Evolutionary conservation across 1,284 basidiomycete genomes (phyloP).

Genomic region (Trametes hirsuta): DNA sequence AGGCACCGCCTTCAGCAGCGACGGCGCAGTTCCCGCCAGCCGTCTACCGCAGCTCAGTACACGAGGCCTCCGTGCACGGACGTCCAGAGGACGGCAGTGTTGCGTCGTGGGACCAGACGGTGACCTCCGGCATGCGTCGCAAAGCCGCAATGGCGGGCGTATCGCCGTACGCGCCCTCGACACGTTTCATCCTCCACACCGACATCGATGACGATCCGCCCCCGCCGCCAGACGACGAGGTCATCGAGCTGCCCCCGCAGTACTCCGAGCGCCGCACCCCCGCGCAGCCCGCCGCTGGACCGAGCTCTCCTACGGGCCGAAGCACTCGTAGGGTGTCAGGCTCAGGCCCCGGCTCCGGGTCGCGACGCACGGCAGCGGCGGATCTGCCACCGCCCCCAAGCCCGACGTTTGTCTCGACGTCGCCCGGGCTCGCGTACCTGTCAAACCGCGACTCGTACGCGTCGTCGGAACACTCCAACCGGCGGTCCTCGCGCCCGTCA

Average conservation of each 20-base stretch:
- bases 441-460: not conserved
- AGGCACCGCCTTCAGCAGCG: not conserved
- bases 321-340: not conserved
- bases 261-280: conserved; percentile 58
- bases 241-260: conserved; percentile 77
- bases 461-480: not conserved
- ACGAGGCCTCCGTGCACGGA: conserved; percentile 6
- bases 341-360: not conserved
- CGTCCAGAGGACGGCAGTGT: conserved; percentile 12
- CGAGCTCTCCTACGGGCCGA: not conserved
- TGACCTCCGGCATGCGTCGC: conserved; percentile 44
- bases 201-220: conserved; percentile 61
- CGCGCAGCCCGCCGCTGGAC: conserved; percentile 3
- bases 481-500: conserved; percentile 8
- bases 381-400: conserved; percentile 15
- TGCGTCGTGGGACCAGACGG: conserved; percentile 21
- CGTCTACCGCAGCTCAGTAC: not conserved
- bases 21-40: conserved; percentile 8
- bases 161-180: conserved; percentile 42
- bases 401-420: not conserved
- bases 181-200: conserved; percentile 71
- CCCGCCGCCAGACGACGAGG: conserved; percentile 48
- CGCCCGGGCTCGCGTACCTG: conserved; percentile 10
- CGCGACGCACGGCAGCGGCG: not conserved
- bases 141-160: conserved; percentile 57